Percentiles rank a stretch among this genome's conserved stretches.
phyloP scores from a whole-genome alignment of 176 grass and related monocot genomes.

The Oryza punctata region DNA sequence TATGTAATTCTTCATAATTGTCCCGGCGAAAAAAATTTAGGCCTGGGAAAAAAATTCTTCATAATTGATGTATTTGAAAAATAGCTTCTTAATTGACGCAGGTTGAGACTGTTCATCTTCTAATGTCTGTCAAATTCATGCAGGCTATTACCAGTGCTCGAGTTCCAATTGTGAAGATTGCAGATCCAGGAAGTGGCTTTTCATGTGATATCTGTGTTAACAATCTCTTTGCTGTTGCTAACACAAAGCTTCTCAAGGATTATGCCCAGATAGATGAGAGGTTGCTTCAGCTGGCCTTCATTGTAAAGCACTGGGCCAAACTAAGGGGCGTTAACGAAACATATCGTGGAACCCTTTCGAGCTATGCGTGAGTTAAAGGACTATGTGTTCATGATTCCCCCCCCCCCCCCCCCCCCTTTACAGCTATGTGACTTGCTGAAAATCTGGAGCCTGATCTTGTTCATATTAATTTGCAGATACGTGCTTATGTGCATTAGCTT shows the following conservation, averaged over 20 bases:
- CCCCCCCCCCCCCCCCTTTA: background rate
- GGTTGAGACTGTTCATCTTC: background rate
- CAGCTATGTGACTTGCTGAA: background rate
- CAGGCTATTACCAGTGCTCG: constrained; percentile 61
- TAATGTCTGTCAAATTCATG: constrained; percentile 14
- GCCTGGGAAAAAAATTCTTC: background rate
- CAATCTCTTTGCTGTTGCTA: constrained; percentile 61
- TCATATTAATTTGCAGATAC: constrained; percentile 48
- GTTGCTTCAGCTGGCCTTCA: constrained; percentile 59
- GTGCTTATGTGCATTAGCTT: constrained; percentile 78
- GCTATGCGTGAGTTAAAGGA: constrained; percentile 55
- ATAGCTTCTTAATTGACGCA: background rate
- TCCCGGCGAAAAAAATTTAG: too few species aligned
- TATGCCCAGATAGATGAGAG: constrained; percentile 64
- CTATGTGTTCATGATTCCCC: background rate
- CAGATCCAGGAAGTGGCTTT: constrained; percentile 42
- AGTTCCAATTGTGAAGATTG: constrained; percentile 63
- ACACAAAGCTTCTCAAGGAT: constrained; percentile 73
- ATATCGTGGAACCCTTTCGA: constrained; percentile 65
- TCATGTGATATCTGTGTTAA: constrained; percentile 76
- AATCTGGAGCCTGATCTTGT: constrained; percentile 3
- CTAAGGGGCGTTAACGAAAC: constrained; percentile 55
- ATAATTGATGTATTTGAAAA: background rate
- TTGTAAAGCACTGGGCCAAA: constrained; percentile 80
- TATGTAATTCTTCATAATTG: background rate